Evolutionary conservation across 2,329 filamentous ascomycete species (phyloP), one percentile per base, ranked within the genome.

Genomic region (Verticillium tricorpus): DNA sequence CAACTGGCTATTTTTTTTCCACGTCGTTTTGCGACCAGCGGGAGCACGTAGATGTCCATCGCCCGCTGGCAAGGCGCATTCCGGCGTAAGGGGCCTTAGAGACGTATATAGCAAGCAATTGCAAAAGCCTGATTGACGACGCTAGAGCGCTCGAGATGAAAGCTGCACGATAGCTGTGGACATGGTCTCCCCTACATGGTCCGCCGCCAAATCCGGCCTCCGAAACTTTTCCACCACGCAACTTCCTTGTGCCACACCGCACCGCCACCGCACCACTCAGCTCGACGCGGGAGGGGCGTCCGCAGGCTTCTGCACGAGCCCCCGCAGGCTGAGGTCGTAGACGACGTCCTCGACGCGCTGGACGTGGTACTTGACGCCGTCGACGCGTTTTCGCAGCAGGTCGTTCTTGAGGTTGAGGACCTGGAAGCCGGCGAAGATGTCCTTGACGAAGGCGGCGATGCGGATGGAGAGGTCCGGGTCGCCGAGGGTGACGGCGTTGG

Each of bases 321-420:
- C 94, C 63, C 95, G 85, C 72, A 99, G 78, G 28, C 91, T 94
- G 61, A 99, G 79, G 74, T 99, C 95, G 72, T 99, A 99, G 58
- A 98, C 94, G 14, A 99, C 93, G 72, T 98, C 95, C 80, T 99
- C 95, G 14, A 97, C 92, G 74, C 96, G 94, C 83, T 98, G 99
- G 71, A 99, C 92, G 70, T 90, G 89, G 73, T 99, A 99, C 82
- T 99, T 99, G 76, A 99, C 90, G 5, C 89, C 90, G 77, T 99
- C 95, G 61, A 92, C 92, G 65, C 92, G 85, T 78, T 93, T 92
- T 63, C 95, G 85, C 71, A 99, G 78, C 25, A 88, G 88, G 74
- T 99, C 95, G 71, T 99, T 99, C 83, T 98, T 98, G 68, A 99
- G 82, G 74, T 99, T 99, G 67, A 99, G 85, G 67, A 98, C 86